Conservation (phyloP, 192 early-diverging fungal genomes). For the Blastocladiella britannica region DNA sequence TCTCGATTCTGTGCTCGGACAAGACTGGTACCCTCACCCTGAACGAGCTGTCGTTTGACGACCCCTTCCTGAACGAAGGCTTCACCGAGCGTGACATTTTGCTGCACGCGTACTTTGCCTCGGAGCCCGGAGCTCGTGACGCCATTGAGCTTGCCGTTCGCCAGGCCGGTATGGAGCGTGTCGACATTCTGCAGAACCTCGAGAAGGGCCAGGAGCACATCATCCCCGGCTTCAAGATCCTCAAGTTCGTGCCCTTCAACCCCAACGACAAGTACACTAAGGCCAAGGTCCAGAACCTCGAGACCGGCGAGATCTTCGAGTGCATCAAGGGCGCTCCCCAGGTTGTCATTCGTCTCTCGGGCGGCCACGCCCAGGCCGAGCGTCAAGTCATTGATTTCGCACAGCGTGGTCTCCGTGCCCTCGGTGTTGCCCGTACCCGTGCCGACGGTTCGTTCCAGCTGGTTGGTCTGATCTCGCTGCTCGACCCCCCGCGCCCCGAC, state of each 20-base stretch:
- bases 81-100: conserved; percentile 58
- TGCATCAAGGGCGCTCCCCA: conserved; percentile 88
- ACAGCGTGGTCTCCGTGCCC: conserved; percentile 66
- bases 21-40: conserved; percentile 81
- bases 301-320: conserved; percentile 54
- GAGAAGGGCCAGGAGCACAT: conserved; percentile 36
- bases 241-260: conserved; percentile 80
- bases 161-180: conserved; percentile 46
- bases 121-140: conserved; percentile 72
- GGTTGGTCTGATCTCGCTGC: conserved; percentile 74
- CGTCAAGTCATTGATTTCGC: conserved; percentile 69
- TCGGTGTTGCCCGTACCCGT: conserved; percentile 74
- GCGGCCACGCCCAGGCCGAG: conserved; percentile 61
- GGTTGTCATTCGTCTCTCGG: conserved; percentile 64
- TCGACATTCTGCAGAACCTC: conserved; percentile 40
- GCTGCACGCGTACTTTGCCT: conserved; percentile 55
- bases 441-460: conserved; percentile 51
- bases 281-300: conserved; percentile 56
- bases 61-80: conserved; percentile 45
- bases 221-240: conserved; percentile 86
- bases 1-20: conserved; percentile 63
- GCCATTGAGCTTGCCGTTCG: conserved; percentile 77
- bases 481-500: conserved; percentile 77
- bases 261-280: conserved; percentile 79
- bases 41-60: conserved; percentile 78